Percentiles rank a stretch among this genome's conserved stretches.
Evolutionary conservation across 371 early-diverging fungal species (phyloP).

Genomic region (Saksenaea vasiformis): DNA sequence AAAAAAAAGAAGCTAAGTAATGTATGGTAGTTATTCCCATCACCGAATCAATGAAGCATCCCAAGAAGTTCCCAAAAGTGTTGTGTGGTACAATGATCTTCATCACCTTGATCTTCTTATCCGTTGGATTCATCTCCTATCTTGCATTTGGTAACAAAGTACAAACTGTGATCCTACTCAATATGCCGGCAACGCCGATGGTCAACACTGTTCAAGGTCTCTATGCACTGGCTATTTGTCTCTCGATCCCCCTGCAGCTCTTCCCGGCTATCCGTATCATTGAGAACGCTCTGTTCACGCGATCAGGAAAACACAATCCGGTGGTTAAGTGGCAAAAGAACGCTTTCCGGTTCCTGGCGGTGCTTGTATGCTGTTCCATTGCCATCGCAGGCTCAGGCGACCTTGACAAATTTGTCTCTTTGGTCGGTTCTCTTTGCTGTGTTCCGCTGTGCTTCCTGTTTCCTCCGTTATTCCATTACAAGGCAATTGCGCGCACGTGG

Average conservation of each 20-base stretch:
- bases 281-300: constrained; percentile 69
- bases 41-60: constrained; percentile 81
- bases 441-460: constrained; percentile 67
- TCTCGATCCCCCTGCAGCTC: constrained; percentile 82
- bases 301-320: constrained; percentile 62
- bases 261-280: constrained; percentile 91
- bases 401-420: constrained; percentile 83
- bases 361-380: constrained; percentile 63
- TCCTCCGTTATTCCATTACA: constrained; percentile 82
- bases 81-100: constrained; percentile 70
- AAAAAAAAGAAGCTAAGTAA: background rate
- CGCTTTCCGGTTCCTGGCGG: constrained; percentile 63
- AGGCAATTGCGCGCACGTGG: constrained; percentile 51
- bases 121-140: constrained; percentile 77
- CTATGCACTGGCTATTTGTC: constrained; percentile 83
- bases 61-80: constrained; percentile 75
- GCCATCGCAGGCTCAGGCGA: constrained; percentile 73
- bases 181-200: constrained; percentile 65
- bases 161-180: constrained; percentile 79
- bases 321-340: constrained; percentile 91
- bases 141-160: constrained; percentile 79
- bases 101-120: constrained; percentile 70
- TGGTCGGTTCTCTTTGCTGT: constrained; percentile 89
- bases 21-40: constrained; percentile 59
- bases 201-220: constrained; percentile 72